A percentile compares a stretch with the other conserved stretches of the same genome.
Conservation (phyloP, 2,329 filamentous ascomycete species). For the Zasmidium angulare region DNA sequence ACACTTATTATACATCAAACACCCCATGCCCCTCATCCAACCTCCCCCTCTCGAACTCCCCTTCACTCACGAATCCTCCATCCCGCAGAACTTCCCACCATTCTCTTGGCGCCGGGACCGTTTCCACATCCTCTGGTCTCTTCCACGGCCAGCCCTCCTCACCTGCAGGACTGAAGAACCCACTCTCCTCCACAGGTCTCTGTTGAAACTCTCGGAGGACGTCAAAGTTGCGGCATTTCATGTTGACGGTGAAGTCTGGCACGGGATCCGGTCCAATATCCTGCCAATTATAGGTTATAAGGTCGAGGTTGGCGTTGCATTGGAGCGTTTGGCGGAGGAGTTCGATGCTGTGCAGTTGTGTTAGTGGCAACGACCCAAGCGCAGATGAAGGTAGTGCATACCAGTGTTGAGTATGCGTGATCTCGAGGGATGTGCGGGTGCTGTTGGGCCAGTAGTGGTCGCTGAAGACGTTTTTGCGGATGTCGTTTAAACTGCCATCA, state of each 20-base stretch:
- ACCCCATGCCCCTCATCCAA: not conserved
- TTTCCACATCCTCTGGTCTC: not conserved
- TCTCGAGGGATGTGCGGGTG: not conserved
- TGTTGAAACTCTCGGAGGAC: not conserved
- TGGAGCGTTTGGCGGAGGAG: not conserved
- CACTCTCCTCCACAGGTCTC: not conserved
- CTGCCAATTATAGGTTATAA: not conserved
- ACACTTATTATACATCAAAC: not conserved
- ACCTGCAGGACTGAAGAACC: not conserved
- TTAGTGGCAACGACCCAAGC: no score
- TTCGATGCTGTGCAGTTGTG: no score
- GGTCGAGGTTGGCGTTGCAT: not conserved
- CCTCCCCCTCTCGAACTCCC: not conserved
- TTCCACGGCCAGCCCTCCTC: not conserved
- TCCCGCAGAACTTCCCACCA: not conserved
- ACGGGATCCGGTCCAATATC: not conserved
- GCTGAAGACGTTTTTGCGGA: not conserved
- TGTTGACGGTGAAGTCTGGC: not conserved
- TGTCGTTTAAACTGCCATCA: not conserved
- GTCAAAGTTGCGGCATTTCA: not conserved
- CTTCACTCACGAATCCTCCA: not conserved
- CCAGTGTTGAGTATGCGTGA: not conserved
- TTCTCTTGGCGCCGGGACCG: not conserved
- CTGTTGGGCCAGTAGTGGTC: not conserved
- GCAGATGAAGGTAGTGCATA: no score